phyloP scores from a whole-genome alignment of 176 grass and related monocot genomes.

The Poa annua region DNA sequence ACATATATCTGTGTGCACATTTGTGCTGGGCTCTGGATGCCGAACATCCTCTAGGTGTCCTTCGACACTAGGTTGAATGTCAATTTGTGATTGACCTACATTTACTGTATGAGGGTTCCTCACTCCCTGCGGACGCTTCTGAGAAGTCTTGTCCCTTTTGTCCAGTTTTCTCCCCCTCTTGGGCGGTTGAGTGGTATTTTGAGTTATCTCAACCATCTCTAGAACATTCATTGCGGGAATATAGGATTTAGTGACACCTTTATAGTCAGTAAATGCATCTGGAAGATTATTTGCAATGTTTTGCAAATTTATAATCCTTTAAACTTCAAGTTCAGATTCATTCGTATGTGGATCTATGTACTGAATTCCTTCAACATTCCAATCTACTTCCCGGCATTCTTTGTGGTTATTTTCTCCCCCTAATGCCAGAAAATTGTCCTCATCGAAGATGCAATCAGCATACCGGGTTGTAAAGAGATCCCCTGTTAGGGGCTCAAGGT shows the following conservation, averaged over 20 bases:
- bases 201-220: not conserved
- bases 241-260: not conserved
- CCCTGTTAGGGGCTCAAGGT: too few species aligned
- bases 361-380: too few species aligned
- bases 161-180: not conserved
- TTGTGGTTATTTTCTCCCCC: too few species aligned
- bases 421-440: too few species aligned
- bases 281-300: not conserved
- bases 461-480: too few species aligned
- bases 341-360: too few species aligned
- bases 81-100: not conserved
- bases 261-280: not conserved
- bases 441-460: too few species aligned
- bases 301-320: too few species aligned
- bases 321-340: too few species aligned
- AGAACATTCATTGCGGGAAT: not conserved
- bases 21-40: not conserved
- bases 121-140: not conserved
- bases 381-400: too few species aligned
- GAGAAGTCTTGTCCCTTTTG: not conserved
- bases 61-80: too few species aligned
- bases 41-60: not conserved
- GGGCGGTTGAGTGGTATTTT: not conserved
- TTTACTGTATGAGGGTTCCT: not conserved
- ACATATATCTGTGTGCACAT: not conserved